These are phyloP conservation scores for Lipomyces yamanashiensis DNA, from an alignment of 805 yeast genomes.

Conservation along the genomic window DNA sequence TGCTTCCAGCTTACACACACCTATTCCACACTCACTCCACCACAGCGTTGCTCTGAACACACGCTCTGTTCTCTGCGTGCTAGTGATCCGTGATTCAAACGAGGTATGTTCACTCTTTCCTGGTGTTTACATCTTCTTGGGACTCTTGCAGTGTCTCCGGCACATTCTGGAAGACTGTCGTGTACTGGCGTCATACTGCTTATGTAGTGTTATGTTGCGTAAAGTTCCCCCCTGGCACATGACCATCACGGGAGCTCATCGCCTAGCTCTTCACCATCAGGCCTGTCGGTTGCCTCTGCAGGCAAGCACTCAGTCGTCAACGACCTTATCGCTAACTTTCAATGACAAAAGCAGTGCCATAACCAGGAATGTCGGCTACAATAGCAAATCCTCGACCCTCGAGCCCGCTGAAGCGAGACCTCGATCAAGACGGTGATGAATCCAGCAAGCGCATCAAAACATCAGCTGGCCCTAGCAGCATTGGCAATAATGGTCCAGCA, in stretches of 20 bases:
- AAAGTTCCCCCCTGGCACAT: conserved; percentile 30
- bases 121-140: background rate
- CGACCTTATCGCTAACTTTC: background rate
- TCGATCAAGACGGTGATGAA: conserved; percentile 16
- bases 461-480: background rate
- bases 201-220: background rate
- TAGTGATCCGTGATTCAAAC: too few relatives aligned
- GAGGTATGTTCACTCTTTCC: background rate
- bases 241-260: conserved; percentile 17
- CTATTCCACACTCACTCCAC: background rate
- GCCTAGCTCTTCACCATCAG: background rate
- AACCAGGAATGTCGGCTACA: conserved; percentile 12
- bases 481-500: too few relatives aligned
- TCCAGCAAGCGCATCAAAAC: conserved; percentile 9
- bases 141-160: background rate
- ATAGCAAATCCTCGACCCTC: conserved; percentile 18
- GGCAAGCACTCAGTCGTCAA: too few relatives aligned
- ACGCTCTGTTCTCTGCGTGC: background rate
- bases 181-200: background rate
- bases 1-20: conserved; percentile 1
- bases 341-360: background rate
- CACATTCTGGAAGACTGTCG: background rate
- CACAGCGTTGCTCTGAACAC: background rate
- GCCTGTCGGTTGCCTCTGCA: too few relatives aligned
- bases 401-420: conserved; percentile 21